Evolutionary conservation across 805 yeast species (phyloP), one percentile per base, ranked within the genome.

Genomic region (Saccharomycopsis malanga): DNA sequence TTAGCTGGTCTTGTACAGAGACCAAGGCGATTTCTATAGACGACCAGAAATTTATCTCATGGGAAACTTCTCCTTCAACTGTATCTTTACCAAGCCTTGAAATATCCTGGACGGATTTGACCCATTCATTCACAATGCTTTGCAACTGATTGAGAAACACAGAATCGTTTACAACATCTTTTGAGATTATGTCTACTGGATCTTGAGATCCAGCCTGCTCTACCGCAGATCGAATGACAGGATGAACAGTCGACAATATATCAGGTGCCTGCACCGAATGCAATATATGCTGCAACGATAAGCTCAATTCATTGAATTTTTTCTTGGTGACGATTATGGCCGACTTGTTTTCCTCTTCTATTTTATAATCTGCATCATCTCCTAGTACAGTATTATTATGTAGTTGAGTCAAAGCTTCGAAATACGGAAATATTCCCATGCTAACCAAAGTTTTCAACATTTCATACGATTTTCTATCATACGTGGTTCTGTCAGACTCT

Each of bases 1-100:
- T 61, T 1, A 85, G 61, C 58, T 87, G 95, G 1, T 68, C 67
- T 45, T 76, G 74, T 0, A 85, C 69, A 1, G 78, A 65, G 2
- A 55, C 48, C 37, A 89, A 65, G 0, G 86, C 80, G 1, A 63
- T 58, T 56, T 85, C 91, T 67, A 85, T 69, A 0, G 87, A 74
- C 6, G 68, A 64, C 97, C 97, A 89, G 54, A 84, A 88, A 40
- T 72, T 76, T 2, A 83, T 69, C 57, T 89, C 97, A 35, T 83
- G 87, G 1, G 63, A 54, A 1, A 77, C 71, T 0, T 77, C 64
- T 1, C 85, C 87, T 23, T 73, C 78, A 0, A 63, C 50, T 0
- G 83, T 76, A 23, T 74, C 74, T 38, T 79, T 74, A 10, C 72
- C 61, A 21, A 81, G 56, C 21, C 67, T 66, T 0, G 87, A 76